These are phyloP conservation scores for Rhodomyrtus psidioides DNA, from an alignment of 441 rosid species.

Conservation along the genomic window DNA sequence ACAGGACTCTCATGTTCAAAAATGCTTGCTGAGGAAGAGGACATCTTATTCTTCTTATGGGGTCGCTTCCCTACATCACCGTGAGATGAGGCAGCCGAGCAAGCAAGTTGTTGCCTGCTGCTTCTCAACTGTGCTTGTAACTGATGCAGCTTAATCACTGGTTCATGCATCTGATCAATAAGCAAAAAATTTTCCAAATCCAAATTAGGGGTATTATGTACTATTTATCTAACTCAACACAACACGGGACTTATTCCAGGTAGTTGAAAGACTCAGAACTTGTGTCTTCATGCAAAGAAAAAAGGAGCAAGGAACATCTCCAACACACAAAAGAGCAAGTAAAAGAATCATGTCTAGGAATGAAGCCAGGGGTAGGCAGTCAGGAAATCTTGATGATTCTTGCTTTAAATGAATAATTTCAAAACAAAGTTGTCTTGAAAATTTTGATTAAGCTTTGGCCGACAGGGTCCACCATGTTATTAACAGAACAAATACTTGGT, in stretches of 20 bases:
- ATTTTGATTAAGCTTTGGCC: not conserved
- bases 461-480: not conserved
- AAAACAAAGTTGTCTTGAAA: not conserved
- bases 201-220: not conserved
- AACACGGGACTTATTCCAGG: not conserved
- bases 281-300: not conserved
- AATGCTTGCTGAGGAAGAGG: conserved; percentile 17
- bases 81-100: conserved; percentile 5
- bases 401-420: not conserved
- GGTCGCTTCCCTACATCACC: conserved; percentile 10
- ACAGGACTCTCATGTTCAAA: conserved; percentile 7
- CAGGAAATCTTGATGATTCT: not conserved
- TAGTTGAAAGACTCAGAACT: not conserved
- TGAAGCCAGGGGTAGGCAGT: not conserved
- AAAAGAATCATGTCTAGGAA: not conserved
- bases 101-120: conserved; percentile 5
- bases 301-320: not conserved
- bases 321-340: not conserved
- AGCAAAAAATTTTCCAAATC: not conserved
- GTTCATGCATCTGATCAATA: conserved; percentile 35
- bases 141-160: conserved; percentile 28
- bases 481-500: not conserved
- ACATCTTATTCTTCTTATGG: conserved; percentile 21
- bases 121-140: conserved; percentile 20
- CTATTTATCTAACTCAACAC: not conserved